These are phyloP conservation scores for Curvularia sp. DNA, from an alignment of 2,329 filamentous ascomycete genomes.

Conservation along the genomic window DNA sequence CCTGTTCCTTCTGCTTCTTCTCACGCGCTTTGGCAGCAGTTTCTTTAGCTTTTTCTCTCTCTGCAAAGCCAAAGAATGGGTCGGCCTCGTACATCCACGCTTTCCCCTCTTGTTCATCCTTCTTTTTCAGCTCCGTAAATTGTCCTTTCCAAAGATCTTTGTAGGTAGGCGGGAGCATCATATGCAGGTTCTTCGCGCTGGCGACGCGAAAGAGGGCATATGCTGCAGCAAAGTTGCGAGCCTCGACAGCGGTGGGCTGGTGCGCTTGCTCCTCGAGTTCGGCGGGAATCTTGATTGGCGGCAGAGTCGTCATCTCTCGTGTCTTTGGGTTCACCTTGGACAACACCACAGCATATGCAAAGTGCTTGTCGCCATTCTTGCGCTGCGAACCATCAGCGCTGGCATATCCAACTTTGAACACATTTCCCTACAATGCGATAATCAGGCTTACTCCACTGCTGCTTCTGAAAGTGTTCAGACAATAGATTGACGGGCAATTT, in stretches of 20 bases:
- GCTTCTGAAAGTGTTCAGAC: slow-evolving; percentile 92
- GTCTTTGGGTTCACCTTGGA: slow-evolving; percentile 80
- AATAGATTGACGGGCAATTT: slow-evolving; percentile 94
- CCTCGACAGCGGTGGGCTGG: slow-evolving; percentile 84
- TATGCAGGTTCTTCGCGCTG: slow-evolving; percentile 95
- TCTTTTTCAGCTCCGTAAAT: slow-evolving; percentile 81
- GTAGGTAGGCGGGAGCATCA: slow-evolving; percentile 90
- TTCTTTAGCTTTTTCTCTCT: slow-evolving; percentile 79
- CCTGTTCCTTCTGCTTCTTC: slow-evolving; percentile 64
- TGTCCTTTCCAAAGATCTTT: slow-evolving; percentile 88
- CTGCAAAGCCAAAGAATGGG: slow-evolving; percentile 81
- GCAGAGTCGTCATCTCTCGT: slow-evolving; percentile 74
- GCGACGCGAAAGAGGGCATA: slow-evolving; percentile 91
- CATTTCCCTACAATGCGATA: slow-evolving; percentile 73
- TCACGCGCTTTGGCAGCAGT: slow-evolving; percentile 79
- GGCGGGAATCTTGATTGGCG: slow-evolving; percentile 81
- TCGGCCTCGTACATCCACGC: slow-evolving; percentile 96
- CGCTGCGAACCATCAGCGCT: slow-evolving; percentile 51
- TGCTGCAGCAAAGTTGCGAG: slow-evolving; percentile 89
- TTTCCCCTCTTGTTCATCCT: slow-evolving; percentile 77
- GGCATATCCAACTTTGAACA: no score
- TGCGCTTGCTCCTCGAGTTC: slow-evolving; percentile 77
- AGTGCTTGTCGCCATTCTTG: slow-evolving; percentile 78
- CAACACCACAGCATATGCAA: slow-evolving; percentile 77
- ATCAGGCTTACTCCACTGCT: slow-evolving; percentile 93